Percentiles rank a stretch among this genome's conserved stretches.
Evolutionary conservation across 1,284 basidiomycete species (phyloP).

Genomic region (Ustilago loliicola): DNA sequence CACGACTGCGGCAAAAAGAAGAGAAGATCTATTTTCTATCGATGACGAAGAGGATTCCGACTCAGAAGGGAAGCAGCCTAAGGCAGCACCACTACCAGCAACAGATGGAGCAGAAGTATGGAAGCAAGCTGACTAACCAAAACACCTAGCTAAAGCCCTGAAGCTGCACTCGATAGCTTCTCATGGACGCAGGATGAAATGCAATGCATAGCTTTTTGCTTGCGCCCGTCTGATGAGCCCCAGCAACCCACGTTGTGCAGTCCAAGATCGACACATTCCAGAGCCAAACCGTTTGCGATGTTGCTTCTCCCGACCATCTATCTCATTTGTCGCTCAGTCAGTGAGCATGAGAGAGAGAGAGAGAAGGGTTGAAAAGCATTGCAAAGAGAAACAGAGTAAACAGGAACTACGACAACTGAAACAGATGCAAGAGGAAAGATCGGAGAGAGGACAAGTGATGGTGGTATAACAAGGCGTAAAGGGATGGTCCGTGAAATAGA

Average conservation of each 20-base stretch:
- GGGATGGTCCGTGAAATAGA: background rate
- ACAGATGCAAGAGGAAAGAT: background rate
- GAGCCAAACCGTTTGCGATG: too few species aligned
- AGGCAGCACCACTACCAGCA: background rate
- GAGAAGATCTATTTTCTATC: constrained; percentile 50
- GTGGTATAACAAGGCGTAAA: background rate
- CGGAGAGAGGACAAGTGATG: background rate
- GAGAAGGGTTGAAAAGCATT: background rate
- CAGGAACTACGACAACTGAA: background rate
- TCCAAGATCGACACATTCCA: too few species aligned
- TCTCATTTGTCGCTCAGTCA: too few species aligned
- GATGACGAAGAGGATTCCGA: constrained; percentile 56
- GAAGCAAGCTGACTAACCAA: constrained; percentile 30
- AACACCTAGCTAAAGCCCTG: too few species aligned
- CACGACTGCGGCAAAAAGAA: background rate
- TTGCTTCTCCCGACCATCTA: too few species aligned
- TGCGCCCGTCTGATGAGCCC: too few species aligned
- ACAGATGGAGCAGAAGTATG: constrained; percentile 15
- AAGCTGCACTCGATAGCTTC: too few species aligned
- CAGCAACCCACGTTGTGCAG: too few species aligned
- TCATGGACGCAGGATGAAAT: too few species aligned
- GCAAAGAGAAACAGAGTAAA: background rate
- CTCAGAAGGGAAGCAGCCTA: constrained; percentile 10
- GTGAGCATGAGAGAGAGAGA: too few species aligned
- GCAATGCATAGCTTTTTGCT: too few species aligned